Base-by-base conservation (phyloP, 305 asterid species). In the Fraxinus albicans region DNA sequence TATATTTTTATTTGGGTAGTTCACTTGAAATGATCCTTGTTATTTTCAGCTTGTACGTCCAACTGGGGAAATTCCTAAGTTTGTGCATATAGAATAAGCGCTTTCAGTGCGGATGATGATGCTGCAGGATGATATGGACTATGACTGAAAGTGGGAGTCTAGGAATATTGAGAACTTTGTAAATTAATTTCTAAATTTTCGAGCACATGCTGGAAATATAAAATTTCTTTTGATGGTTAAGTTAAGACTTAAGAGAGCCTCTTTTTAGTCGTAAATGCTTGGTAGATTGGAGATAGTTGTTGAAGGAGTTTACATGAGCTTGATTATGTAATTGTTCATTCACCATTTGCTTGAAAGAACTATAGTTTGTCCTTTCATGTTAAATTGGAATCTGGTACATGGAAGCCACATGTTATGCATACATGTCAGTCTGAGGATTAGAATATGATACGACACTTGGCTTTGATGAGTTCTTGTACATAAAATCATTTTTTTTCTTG, bases 1-100 rank as follows among this genome's bases (percentile, higher is more conserved):
- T 40, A 19, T 21, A 23, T 1, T 63, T 63, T 53, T 53, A 17
- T 53, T 8, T 63, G 12, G 58, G 36, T 63, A 73, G 81, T 85
- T 85, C 81, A 83, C 85, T 83, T 77, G 81, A 29, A 50, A 78
- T 80, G 33, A 67, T 44, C 76, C 15, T 6, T 83, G 3, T 10
- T 81, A 9, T 60, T 78, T 25, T 73, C 75, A 19, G 77, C 83
- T 10, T 38, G 10, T 38, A 38, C 10, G 44, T 38, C 10, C 44
- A 38, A 8, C 44, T 7, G 10, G 44, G 44, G 44, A 38, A 38
- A 38, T 38, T 38, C 76, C 40, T 23, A 25, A 50, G 35, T 53
- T 1, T 58, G 17, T 58, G 67, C 21, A 10, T 38, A 19, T 7
- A 35, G 23, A 7, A n/a, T 70, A 38, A 8, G 74, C 8, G 33